Percentiles rank a stretch among this genome's conserved stretches.
Conservation (phyloP, 2,329 filamentous ascomycete genomes). For the Xylariaceae sp. region DNA sequence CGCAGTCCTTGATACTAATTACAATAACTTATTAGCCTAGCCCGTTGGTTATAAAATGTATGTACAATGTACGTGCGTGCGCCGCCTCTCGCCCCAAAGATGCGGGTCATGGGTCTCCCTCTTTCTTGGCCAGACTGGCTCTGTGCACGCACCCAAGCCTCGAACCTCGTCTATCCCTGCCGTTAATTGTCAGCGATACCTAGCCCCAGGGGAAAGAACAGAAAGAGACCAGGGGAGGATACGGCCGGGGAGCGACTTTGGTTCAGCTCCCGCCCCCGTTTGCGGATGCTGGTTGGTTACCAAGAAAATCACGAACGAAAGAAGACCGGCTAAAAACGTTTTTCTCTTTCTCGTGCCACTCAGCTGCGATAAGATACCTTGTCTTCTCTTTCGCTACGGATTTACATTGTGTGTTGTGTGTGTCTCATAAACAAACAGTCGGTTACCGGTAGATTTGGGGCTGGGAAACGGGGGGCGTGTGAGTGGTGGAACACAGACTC, state of each 20-base stretch:
- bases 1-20: constrained; percentile 3
- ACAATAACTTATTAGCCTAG: background rate
- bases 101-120: constrained; percentile 6
- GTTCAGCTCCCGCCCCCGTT: constrained; percentile 15
- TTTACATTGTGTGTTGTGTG: constrained; percentile 6
- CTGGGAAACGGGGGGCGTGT: too few relatives aligned
- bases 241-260: constrained; percentile 14
- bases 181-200: constrained; percentile 4
- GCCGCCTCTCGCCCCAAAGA: background rate
- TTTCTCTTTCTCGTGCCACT: constrained; percentile 10
- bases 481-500: too few relatives aligned
- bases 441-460: too few relatives aligned
- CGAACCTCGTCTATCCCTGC: too few relatives aligned
- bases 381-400: constrained; percentile 1
- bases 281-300: constrained; percentile 18
- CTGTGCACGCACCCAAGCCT: too few relatives aligned
- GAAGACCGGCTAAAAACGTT: constrained; percentile 3
- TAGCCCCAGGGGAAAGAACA: constrained; percentile 1
- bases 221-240: constrained; percentile 2
- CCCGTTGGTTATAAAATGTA: too few relatives aligned
- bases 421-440: background rate
- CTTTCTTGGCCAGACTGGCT: background rate
- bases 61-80: too few relatives aligned
- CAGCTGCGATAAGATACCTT: background rate
- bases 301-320: constrained; percentile 1